A percentile compares a stretch with the other conserved stretches of the same genome.
Evolutionary conservation across 306 rosid genomes (phyloP).

Genomic region (Crataegus laevigata): DNA sequence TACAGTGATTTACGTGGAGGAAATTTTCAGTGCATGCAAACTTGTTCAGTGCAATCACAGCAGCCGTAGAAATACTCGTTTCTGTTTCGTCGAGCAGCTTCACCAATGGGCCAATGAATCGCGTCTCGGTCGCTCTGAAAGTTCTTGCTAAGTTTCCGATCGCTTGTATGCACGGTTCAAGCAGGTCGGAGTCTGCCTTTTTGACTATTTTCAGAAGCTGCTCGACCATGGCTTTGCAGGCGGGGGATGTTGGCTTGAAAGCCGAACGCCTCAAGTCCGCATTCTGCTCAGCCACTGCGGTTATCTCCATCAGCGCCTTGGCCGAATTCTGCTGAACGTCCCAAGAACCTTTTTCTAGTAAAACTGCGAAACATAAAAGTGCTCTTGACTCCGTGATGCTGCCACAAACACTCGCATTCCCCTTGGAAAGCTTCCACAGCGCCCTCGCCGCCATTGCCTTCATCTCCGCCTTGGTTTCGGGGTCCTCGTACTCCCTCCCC

Average conservation of each 20-base stretch:
- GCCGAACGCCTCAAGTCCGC: conserved; percentile 56
- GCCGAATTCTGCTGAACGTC: conserved; percentile 48
- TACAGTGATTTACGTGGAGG: conserved; percentile 64
- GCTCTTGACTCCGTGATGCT: conserved; percentile 70
- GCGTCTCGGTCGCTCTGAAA: conserved; percentile 59
- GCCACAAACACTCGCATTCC: conserved; percentile 46
- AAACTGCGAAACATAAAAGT: conserved; percentile 61
- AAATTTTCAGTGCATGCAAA: conserved; percentile 62
- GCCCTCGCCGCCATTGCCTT: conserved; percentile 75
- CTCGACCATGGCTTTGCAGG: conserved; percentile 62
- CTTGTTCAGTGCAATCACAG: conserved; percentile 42
- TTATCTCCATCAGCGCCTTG: conserved; percentile 63
- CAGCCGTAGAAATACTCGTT: conserved; percentile 34
- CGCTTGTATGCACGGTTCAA: conserved; percentile 40
- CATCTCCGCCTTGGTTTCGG: conserved; percentile 49
- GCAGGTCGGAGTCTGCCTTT: conserved; percentile 34
- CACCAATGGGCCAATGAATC: conserved; percentile 52
- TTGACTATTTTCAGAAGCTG: conserved; percentile 41
- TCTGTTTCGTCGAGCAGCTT: conserved; percentile 64
- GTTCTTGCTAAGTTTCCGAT: conserved; percentile 69
- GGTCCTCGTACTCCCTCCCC: conserved; percentile 68
- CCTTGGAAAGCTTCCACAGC: conserved; percentile 50
- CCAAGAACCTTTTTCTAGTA: conserved; percentile 51
- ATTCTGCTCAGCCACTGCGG: conserved; percentile 51
- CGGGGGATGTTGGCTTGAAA: conserved; percentile 73